Percentiles rank a stretch among this genome's conserved stretches.
Evolutionary conservation across 306 rosid species (phyloP).

Genomic region (Castanospermum australe): DNA sequence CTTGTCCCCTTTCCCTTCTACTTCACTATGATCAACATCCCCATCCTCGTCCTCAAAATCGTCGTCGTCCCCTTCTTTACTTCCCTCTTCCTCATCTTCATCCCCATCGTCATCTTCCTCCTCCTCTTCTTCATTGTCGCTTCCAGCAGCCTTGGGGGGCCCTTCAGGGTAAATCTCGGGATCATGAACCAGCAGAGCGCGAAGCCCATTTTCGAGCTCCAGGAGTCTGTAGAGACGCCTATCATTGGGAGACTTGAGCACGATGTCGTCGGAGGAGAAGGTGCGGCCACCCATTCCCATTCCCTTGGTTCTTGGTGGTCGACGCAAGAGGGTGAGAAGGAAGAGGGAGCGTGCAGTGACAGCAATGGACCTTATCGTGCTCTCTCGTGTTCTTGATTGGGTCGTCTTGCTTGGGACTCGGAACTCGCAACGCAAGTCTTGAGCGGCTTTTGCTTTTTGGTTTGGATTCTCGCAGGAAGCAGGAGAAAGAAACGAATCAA

Average conservation of each 20-base stretch:
- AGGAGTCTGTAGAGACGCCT: slow-evolving; percentile 64
- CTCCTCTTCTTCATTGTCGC: slow-evolving; percentile 31
- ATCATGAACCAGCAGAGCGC: slow-evolving; percentile 84
- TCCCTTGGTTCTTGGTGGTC: neutral
- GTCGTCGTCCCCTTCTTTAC: slow-evolving; percentile 17
- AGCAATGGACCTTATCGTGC: neutral
- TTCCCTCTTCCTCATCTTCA: neutral
- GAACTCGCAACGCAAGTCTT: neutral
- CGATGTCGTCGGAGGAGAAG: slow-evolving; percentile 59
- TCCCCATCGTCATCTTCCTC: slow-evolving; percentile 4
- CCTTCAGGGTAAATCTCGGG: slow-evolving; percentile 83
- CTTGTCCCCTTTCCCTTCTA: slow-evolving; percentile 36
- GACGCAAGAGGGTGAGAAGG: no score
- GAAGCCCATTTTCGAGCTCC: slow-evolving; percentile 71
- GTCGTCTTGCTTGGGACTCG: neutral
- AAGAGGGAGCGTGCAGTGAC: neutral
- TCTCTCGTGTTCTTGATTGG: neutral
- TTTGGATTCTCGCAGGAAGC: no score
- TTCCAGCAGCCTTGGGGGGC: slow-evolving; percentile 31
- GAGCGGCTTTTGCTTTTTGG: neutral
- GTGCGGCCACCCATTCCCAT: slow-evolving; percentile 31
- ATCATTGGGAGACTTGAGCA: slow-evolving; percentile 79
- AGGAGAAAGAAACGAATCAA: no score
- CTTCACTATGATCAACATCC: slow-evolving; percentile 25
- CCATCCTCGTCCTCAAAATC: slow-evolving; percentile 36